Evolutionary conservation across 2,329 filamentous ascomycete species (phyloP).

Genomic region (Venturia nashicola): DNA sequence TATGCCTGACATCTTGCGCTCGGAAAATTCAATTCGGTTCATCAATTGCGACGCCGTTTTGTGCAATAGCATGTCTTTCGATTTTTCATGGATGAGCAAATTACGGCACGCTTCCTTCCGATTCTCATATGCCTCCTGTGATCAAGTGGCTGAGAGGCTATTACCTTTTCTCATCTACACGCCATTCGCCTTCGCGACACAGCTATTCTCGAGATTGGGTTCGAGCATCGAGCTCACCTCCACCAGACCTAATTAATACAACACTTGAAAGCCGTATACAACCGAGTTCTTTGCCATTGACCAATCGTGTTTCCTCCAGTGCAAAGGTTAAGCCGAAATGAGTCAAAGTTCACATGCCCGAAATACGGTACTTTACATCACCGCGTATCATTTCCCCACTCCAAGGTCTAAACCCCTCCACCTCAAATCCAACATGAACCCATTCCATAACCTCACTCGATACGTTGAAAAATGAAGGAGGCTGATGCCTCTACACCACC

Average conservation of each 20-base stretch:
- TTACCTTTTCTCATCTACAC: no score
- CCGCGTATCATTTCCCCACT: not conserved
- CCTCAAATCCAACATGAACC: not conserved
- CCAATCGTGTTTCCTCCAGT: no score
- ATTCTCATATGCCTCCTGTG: no score
- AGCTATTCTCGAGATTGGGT: no score
- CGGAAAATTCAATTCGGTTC: not conserved
- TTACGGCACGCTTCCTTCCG: no score
- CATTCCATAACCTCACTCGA: not conserved
- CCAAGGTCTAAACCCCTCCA: not conserved
- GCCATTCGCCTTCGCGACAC: no score
- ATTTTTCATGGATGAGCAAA: no score
- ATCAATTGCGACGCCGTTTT: not conserved
- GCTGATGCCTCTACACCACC: slow-evolving; percentile 24
- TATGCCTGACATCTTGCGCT: not conserved
- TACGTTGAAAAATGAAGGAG: slow-evolving; percentile 1
- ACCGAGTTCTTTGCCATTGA: no score
- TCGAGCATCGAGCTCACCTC: no score
- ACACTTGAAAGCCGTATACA: no score
- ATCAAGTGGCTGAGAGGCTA: no score
- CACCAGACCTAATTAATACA: no score
- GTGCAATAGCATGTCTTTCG: not conserved
- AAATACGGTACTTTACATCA: not conserved
- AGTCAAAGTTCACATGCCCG: not conserved
- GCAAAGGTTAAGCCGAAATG: not conserved